Conservation (phyloP, 129 eudicot species). For the Flaveria sonorensis region DNA sequence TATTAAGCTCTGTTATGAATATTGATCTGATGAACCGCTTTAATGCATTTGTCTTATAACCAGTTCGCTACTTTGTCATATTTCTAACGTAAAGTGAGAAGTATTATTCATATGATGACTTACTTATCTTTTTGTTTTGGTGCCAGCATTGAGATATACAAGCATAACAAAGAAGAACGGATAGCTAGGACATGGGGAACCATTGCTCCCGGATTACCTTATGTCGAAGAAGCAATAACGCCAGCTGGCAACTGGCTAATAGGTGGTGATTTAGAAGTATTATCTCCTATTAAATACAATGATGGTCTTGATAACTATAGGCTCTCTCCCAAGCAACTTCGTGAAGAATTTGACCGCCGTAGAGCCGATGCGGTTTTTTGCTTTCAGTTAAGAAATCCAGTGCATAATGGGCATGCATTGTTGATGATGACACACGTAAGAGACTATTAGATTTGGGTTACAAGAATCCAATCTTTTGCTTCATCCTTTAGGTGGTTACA, state of each 20-base stretch:
- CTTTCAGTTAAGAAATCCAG: slow-evolving; percentile 92
- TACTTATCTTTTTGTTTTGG: slow-evolving; percentile 1
- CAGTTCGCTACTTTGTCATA: not conserved
- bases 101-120: not conserved
- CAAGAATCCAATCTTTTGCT: slow-evolving; percentile 90
- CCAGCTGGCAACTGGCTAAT: slow-evolving; percentile 89
- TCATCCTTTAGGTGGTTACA: slow-evolving; percentile 85
- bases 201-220: slow-evolving; percentile 80
- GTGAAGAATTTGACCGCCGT: slow-evolving; percentile 76
- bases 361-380: slow-evolving; percentile 94
- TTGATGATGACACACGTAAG: slow-evolving; percentile 82
- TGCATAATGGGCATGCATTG: slow-evolving; percentile 93
- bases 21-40: not conserved
- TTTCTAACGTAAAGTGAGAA: not conserved
- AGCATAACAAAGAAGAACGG: slow-evolving; percentile 92
- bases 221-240: slow-evolving; percentile 81
- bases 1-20: not conserved
- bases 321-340: slow-evolving; percentile 80
- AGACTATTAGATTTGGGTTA: slow-evolving; percentile 82
- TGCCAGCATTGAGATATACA: slow-evolving; percentile 79
- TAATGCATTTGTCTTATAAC: not conserved
- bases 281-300: slow-evolving; percentile 73
- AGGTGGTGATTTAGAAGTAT: slow-evolving; percentile 91
- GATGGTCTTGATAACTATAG: slow-evolving; percentile 92
- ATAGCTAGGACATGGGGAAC: slow-evolving; percentile 98